Conservation (phyloP, 169 alveolate genomes). For the Cryptosporidium felis region DNA sequence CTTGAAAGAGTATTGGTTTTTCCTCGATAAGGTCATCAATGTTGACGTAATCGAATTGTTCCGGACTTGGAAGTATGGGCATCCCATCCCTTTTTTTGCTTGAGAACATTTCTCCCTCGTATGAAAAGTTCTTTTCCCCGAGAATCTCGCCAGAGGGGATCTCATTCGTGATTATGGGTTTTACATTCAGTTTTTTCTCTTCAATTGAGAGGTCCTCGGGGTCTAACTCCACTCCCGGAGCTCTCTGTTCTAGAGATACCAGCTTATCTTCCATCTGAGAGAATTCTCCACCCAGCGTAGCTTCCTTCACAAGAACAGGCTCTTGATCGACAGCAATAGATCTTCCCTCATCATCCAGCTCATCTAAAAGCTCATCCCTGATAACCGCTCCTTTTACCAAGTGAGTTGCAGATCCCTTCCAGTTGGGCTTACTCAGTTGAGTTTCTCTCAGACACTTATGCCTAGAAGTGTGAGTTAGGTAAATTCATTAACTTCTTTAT, state of each 20-base stretch:
- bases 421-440: conserved; percentile 19
- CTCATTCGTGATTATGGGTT: conserved; percentile 13
- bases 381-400: not conserved
- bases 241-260: no score
- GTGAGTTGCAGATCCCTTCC: conserved; percentile 49
- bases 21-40: conserved; percentile 1
- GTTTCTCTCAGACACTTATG: not conserved
- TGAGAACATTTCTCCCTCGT: conserved; percentile 37
- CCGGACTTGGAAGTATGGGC: not conserved
- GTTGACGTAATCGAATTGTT: not conserved
- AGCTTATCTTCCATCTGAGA: no score
- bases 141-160: conserved; percentile 15
- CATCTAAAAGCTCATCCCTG: conserved; percentile 1
- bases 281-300: not conserved
- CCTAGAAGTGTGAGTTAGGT: not conserved
- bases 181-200: conserved; percentile 1
- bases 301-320: not conserved
- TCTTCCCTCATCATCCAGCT: conserved; percentile 59
- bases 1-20: not conserved
- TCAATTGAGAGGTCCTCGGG: conserved; percentile 49
- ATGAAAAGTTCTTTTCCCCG: not conserved
- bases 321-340: not conserved
- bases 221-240: no score
- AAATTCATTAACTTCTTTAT: no score
- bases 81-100: not conserved